Evolutionary conservation across 345 rosid species (phyloP).

Genomic region (Raphanus raphanistrum): DNA sequence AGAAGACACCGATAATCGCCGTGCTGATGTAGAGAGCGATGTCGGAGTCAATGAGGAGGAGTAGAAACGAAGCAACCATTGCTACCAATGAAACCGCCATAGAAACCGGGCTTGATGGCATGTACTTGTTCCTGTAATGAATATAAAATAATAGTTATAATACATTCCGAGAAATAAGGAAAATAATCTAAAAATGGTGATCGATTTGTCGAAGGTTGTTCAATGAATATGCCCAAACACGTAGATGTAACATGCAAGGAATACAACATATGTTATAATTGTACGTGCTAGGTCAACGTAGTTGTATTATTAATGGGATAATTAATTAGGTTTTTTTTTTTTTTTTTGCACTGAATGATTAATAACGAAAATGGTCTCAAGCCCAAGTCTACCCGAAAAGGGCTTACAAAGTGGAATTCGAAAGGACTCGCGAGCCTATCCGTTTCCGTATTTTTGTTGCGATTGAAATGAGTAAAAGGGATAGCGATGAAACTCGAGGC

Average conservation of each 20-base stretch:
- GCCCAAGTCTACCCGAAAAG: no score
- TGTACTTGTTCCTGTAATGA: conserved; percentile 47
- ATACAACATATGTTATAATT: conserved; percentile 28
- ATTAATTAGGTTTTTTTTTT: conserved; percentile 17
- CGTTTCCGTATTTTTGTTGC: no score
- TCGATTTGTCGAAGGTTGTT: conserved; percentile 19
- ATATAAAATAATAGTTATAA: neutral
- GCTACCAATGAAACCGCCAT: conserved; percentile 58
- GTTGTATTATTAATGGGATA: conserved; percentile 14
- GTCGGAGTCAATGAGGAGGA: conserved; percentile 32
- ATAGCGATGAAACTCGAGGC: no score
- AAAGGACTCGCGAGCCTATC: no score
- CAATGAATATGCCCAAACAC: conserved; percentile 24
- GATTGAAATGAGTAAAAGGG: no score
- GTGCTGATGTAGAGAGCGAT: conserved; percentile 61
- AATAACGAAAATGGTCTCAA: no score
- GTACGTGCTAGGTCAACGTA: conserved; percentile 37
- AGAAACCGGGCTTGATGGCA: conserved; percentile 54
- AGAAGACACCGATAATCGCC: conserved; percentile 60
- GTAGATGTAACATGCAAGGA: conserved; percentile 20
- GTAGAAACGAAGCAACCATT: conserved; percentile 42
- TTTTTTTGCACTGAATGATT: no score
- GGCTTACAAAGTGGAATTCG: no score
- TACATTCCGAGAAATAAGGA: conserved; percentile 4
- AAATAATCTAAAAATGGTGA: neutral